phyloP scores from a whole-genome alignment of 208 protist genomes.

The Leishmania major region DNA sequence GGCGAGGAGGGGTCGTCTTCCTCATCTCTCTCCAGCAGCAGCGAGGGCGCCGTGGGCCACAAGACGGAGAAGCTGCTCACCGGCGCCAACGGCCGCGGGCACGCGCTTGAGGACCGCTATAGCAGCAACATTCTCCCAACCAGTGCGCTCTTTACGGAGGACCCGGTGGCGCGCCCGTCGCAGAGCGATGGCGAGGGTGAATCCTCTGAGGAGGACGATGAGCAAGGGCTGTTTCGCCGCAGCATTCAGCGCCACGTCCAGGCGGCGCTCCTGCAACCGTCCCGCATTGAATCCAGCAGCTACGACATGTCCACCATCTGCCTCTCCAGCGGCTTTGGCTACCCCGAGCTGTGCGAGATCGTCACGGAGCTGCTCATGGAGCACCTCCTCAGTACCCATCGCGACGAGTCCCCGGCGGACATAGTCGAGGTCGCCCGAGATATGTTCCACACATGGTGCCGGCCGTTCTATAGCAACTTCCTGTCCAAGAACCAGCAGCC shows the following conservation, averaged over 20 bases:
- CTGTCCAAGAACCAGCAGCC: constrained; percentile 43
- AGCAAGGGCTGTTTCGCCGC: constrained; percentile 39
- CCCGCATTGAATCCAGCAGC: constrained; percentile 44
- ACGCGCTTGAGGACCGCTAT: constrained; percentile 31
- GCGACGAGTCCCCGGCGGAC: constrained; percentile 25
- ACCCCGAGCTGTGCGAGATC: constrained; percentile 68
- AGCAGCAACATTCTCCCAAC: constrained; percentile 46
- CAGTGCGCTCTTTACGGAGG: constrained; percentile 61
- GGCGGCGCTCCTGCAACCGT: constrained; percentile 46
- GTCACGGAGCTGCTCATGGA: constrained; percentile 78
- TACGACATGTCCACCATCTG: constrained; percentile 72
- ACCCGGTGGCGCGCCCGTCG: constrained; percentile 40
- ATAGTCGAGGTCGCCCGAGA: constrained; percentile 30
- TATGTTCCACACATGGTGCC: constrained; percentile 74
- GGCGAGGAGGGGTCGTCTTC: constrained; percentile 2
- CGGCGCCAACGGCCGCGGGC: constrained; percentile 42
- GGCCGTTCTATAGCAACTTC: constrained; percentile 68
- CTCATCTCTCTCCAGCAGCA: constrained; percentile 16
- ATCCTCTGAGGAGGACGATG: constrained; percentile 47
- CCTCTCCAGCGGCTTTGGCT: constrained; percentile 46
- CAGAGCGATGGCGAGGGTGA: constrained; percentile 36
- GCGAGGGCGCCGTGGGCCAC: neutral
- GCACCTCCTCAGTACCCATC: constrained; percentile 43
- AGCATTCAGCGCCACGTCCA: constrained; percentile 47
- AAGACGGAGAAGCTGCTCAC: constrained; percentile 36